phyloP scores from a whole-genome alignment of 768 basidiomycete species.

The Mycena metata region DNA sequence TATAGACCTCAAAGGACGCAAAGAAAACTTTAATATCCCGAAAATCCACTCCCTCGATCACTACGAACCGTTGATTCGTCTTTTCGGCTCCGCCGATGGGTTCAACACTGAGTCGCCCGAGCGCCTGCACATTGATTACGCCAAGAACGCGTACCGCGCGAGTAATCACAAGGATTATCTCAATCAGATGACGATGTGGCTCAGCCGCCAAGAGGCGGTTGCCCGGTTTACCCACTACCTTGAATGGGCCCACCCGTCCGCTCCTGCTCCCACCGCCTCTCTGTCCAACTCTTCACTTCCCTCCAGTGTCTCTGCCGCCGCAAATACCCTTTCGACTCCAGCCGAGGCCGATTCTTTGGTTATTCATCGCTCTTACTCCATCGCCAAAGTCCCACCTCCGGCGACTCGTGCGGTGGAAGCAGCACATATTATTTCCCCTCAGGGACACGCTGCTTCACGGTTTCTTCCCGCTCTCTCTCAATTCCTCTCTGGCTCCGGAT shows the following conservation, averaged over 20 bases:
- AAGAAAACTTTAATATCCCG: slow-evolving; percentile 51
- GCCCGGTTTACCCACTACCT: slow-evolving; percentile 1
- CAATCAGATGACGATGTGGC: slow-evolving; percentile 53
- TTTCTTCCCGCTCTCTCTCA: not conserved
- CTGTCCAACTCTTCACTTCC: not conserved
- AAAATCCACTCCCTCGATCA: slow-evolving; percentile 50
- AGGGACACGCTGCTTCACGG: not conserved
- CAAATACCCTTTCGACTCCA: not conserved
- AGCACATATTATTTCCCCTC: not conserved
- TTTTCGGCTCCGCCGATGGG: slow-evolving; percentile 42
- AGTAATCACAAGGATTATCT: slow-evolving; percentile 44
- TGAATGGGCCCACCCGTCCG: not conserved
- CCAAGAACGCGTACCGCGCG: slow-evolving; percentile 47
- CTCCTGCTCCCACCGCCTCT: not conserved
- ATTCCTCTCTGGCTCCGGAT: not conserved
- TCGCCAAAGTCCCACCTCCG: not conserved
- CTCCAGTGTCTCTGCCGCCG: too few species aligned
- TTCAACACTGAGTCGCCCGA: slow-evolving; percentile 48
- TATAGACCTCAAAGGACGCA: slow-evolving; percentile 34
- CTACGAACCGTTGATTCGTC: slow-evolving; percentile 43
- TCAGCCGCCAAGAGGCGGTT: slow-evolving; percentile 46
- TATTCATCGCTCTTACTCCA: not conserved
- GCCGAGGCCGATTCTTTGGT: not conserved
- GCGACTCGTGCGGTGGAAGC: not conserved
- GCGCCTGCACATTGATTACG: too few species aligned